Evolutionary conservation across 352 stramenopile genomes (phyloP).

Genomic region (Phytophthora fragariaefolia): DNA sequence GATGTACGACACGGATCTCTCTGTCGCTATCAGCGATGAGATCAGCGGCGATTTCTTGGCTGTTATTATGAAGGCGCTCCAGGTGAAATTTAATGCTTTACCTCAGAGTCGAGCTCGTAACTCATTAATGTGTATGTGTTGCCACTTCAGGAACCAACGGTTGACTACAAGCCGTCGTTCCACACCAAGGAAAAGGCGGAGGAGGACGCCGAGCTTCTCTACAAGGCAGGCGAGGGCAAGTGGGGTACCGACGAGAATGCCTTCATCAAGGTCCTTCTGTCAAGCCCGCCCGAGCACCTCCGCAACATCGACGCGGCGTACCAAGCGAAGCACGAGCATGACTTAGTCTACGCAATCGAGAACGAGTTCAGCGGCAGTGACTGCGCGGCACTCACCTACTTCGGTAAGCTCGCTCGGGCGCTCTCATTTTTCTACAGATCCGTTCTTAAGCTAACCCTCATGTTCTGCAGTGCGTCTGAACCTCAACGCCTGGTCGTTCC

Average conservation of each 20-base stretch:
- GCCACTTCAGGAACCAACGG: slow-evolving; percentile 34
- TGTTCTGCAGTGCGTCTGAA: slow-evolving; percentile 47
- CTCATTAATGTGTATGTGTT: slow-evolving; percentile 1
- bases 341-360: slow-evolving; percentile 62
- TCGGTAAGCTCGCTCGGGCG: slow-evolving; percentile 33
- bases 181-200: slow-evolving; percentile 73
- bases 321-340: slow-evolving; percentile 64
- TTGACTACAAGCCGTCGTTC: slow-evolving; percentile 53
- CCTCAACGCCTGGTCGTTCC: slow-evolving; percentile 62
- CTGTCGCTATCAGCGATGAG: slow-evolving; percentile 51
- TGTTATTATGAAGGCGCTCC: slow-evolving; percentile 59
- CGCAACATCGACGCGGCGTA: slow-evolving; percentile 65
- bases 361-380: slow-evolving; percentile 73
- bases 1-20: slow-evolving; percentile 60
- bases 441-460: no score
- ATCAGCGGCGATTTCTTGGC: slow-evolving; percentile 57
- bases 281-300: slow-evolving; percentile 68
- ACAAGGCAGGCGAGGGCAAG: slow-evolving; percentile 82
- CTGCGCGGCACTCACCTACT: slow-evolving; percentile 57
- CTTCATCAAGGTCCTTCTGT: slow-evolving; percentile 70
- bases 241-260: slow-evolving; percentile 76
- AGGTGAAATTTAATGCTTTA: slow-evolving; percentile 25
- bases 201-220: slow-evolving; percentile 66
- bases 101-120: neutral
- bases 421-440: no score